Evolutionary conservation across 805 yeast genomes (phyloP).

Genomic region (Candida ortonii): DNA sequence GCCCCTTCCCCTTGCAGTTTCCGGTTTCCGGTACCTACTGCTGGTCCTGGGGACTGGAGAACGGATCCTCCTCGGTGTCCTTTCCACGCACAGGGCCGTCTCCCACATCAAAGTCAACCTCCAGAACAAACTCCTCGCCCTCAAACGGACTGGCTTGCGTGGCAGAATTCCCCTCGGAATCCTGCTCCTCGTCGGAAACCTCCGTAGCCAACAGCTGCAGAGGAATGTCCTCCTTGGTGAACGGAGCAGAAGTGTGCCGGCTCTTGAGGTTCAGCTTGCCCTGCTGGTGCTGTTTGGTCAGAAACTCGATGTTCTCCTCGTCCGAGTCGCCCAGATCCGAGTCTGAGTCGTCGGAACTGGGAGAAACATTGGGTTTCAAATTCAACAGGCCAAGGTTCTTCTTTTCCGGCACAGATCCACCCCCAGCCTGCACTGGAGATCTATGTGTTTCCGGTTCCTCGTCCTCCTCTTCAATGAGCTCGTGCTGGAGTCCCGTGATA

Average conservation of each 20-base stretch:
- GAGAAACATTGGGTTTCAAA: constrained; percentile 10
- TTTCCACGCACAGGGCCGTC: too few species aligned
- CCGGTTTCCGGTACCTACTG: constrained; percentile 3
- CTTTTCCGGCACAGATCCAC: constrained; percentile 1
- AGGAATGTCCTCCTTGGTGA: constrained; percentile 14
- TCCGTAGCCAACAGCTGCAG: constrained; percentile 16
- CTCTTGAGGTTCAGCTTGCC: constrained; percentile 15
- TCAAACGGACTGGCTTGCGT: too few species aligned
- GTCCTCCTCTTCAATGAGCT: constrained; percentile 25
- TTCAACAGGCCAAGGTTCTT: constrained; percentile 16
- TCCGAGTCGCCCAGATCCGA: constrained; percentile 31
- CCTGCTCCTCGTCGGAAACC: constrained; percentile 15
- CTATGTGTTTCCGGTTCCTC: constrained; percentile 11
- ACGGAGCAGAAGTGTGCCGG: constrained; percentile 9
- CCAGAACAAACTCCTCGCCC: constrained; percentile 14
- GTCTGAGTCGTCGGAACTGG: constrained; percentile 15
- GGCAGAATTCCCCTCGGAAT: constrained; percentile 2
- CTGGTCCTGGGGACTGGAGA: constrained; percentile 18
- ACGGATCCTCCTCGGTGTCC: constrained; percentile 14
- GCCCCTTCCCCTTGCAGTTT: constrained; percentile 11
- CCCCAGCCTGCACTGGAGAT: background rate
- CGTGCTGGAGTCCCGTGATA: constrained; percentile 20
- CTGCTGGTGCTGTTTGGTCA: constrained; percentile 25
- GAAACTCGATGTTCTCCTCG: constrained; percentile 32
- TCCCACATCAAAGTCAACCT: constrained; percentile 20